Conservation (phyloP, 257 asterid species). For the Avicennia marina region DNA sequence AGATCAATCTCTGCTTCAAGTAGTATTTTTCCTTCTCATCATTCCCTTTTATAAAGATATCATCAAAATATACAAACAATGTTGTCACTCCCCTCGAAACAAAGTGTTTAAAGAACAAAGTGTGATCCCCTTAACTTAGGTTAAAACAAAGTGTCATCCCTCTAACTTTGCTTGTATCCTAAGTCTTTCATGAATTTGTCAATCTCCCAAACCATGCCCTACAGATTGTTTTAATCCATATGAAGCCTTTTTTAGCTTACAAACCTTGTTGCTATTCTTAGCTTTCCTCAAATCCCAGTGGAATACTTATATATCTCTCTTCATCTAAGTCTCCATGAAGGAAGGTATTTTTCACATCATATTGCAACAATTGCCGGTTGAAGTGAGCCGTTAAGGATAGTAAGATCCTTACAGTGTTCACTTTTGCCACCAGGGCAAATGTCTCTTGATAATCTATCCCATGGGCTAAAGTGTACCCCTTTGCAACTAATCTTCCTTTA, state of each 20-base stretch:
- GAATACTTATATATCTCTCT: neutral
- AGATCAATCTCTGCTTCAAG: neutral
- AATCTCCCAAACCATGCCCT: neutral
- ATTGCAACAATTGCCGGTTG: neutral
- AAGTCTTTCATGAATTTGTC: neutral
- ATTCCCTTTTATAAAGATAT: neutral
- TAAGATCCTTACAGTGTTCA: neutral
- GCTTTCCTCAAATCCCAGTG: neutral
- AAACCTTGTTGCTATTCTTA: neutral
- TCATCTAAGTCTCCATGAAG: neutral
- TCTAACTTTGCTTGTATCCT: neutral
- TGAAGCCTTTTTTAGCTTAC: neutral
- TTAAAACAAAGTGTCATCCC: too few relatives aligned
- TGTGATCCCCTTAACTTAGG: too few relatives aligned
- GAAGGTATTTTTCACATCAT: neutral
- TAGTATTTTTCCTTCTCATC: neutral
- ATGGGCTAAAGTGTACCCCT: neutral
- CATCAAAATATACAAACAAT: neutral
- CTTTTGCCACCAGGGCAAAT: neutral
- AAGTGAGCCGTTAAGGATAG: neutral
- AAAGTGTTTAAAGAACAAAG: neutral
- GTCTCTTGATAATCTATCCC: neutral
- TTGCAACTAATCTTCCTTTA: neutral
- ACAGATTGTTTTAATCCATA: neutral
- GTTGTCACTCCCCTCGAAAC: neutral